Conservation (phyloP, 116 monocot genomes). For the Zostera marina region DNA sequence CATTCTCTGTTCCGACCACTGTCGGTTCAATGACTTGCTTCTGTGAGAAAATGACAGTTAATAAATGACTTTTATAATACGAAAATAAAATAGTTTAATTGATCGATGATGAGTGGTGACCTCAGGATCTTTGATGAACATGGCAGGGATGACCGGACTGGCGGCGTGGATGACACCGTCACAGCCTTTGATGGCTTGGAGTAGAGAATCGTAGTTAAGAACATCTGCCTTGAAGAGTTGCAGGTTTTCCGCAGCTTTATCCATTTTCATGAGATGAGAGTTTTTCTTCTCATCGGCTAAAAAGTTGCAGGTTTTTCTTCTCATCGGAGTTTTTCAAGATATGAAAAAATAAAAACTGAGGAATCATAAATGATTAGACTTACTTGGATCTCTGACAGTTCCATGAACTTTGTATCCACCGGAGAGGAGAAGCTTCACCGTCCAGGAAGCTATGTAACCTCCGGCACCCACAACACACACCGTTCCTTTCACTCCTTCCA, state of each 20-base stretch:
- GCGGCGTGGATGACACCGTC: slow-evolving; percentile 73
- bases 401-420: slow-evolving; percentile 12
- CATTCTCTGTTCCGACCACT: slow-evolving; percentile 47
- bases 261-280: slow-evolving; percentile 42
- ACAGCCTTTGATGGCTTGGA: slow-evolving; percentile 35
- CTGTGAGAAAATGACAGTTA: no score
- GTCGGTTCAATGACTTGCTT: slow-evolving; percentile 43
- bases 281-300: slow-evolving; percentile 41
- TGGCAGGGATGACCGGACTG: slow-evolving; percentile 14
- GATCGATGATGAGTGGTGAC: slow-evolving; percentile 1
- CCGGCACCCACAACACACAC: slow-evolving; percentile 15
- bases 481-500: slow-evolving; percentile 5
- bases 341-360: no score
- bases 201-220: slow-evolving; percentile 29
- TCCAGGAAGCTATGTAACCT: slow-evolving; percentile 10
- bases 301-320: no score
- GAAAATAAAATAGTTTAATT: no score
- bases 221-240: slow-evolving; percentile 50
- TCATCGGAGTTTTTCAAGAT: no score
- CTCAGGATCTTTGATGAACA: not conserved
- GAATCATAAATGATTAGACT: no score
- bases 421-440: slow-evolving; percentile 13
- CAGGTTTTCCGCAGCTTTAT: slow-evolving; percentile 33
- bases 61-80: no score
- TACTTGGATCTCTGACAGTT: slow-evolving; percentile 15